A percentile compares a stretch with the other conserved stretches of the same genome.
Evolutionary conservation across 2,329 filamentous ascomycete genomes (phyloP).

Genomic region (Venturia carpophila): DNA sequence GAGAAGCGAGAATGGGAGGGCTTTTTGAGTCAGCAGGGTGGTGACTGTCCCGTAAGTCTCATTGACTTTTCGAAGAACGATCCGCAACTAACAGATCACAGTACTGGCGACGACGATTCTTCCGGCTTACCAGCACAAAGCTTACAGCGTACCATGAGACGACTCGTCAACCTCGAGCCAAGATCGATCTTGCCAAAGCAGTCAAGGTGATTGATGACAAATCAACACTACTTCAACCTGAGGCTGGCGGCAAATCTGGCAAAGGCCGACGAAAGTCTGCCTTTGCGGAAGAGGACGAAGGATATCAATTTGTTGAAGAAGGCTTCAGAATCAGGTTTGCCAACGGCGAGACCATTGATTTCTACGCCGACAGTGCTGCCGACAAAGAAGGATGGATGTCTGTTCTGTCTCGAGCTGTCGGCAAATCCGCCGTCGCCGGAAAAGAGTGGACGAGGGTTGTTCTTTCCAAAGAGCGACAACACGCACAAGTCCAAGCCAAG

Average conservation of each 20-base stretch:
- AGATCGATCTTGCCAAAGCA: slow-evolving; percentile 92
- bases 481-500: slow-evolving; percentile 1
- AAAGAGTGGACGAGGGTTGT: slow-evolving; percentile 17
- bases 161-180: slow-evolving; percentile 88
- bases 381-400: slow-evolving; percentile 96
- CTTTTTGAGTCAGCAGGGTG: slow-evolving; percentile 88
- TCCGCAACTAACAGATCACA: slow-evolving; percentile 33
- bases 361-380: slow-evolving; percentile 81
- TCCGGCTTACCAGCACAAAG: slow-evolving; percentile 85
- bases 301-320: slow-evolving; percentile 99
- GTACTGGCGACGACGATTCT: slow-evolving; percentile 98
- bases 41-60: slow-evolving; percentile 81
- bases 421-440: slow-evolving; percentile 4
- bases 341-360: slow-evolving; percentile 97
- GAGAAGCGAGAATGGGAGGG: slow-evolving; percentile 77
- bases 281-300: slow-evolving; percentile 96
- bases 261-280: slow-evolving; percentile 75
- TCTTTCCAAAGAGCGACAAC: slow-evolving; percentile 16
- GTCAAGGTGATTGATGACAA: slow-evolving; percentile 91
- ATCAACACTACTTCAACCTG: slow-evolving; percentile 67
- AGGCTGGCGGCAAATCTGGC: slow-evolving; percentile 62
- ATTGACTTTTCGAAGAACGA: slow-evolving; percentile 23
- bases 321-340: slow-evolving; percentile 98
- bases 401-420: slow-evolving; percentile 45
- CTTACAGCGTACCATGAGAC: slow-evolving; percentile 94